Conservation (phyloP, 495 filamentous ascomycete species). For the Annulohypoxylon maeteangense region DNA sequence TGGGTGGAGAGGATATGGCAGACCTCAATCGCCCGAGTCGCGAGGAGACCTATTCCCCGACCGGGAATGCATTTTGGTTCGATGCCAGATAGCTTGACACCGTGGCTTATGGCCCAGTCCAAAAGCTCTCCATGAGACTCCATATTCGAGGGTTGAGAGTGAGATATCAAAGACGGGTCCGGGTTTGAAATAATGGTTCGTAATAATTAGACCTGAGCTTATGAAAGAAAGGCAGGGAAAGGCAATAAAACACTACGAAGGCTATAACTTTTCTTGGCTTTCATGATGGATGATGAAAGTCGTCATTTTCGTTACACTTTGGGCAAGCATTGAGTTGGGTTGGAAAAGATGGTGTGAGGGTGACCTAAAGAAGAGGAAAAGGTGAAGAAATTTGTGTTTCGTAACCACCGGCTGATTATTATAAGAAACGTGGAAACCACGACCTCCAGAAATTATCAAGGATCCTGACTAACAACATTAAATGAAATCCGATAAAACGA, state of each 20-base stretch:
- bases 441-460: background rate
- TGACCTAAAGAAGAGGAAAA: slow-evolving; percentile 1
- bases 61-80: slow-evolving; percentile 67
- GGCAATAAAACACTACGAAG: background rate
- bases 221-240: background rate
- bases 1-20: background rate
- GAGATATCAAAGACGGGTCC: background rate
- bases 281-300: slow-evolving; percentile 9
- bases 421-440: slow-evolving; percentile 2
- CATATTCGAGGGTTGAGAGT: slow-evolving; percentile 33
- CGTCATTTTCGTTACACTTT: background rate
- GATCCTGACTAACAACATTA: background rate
- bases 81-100: slow-evolving; percentile 69
- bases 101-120: slow-evolving; percentile 69
- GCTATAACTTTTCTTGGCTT: slow-evolving; percentile 12
- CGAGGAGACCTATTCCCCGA: slow-evolving; percentile 78
- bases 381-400: slow-evolving; percentile 25
- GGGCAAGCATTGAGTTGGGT: slow-evolving; percentile 18
- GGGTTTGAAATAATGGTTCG: background rate
- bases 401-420: slow-evolving; percentile 29
- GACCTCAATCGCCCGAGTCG: slow-evolving; percentile 72
- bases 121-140: slow-evolving; percentile 62
- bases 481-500: background rate
- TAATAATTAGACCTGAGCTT: no score
- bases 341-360: background rate